phyloP scores from a whole-genome alignment of 2,329 filamentous ascomycete species.

The Seiridium unicorne region DNA sequence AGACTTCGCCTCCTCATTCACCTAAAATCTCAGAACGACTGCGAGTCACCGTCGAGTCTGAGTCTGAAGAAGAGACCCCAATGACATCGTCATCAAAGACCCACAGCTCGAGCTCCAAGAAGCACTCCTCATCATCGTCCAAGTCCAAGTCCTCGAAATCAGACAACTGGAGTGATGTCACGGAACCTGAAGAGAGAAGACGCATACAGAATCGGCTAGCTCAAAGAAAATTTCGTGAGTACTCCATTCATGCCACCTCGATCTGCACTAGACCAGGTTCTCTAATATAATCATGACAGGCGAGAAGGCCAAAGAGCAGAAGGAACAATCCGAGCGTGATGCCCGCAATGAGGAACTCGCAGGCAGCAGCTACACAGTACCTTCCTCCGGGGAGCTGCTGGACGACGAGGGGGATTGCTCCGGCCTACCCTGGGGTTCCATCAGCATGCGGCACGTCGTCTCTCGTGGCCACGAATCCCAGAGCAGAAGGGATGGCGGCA shows the following conservation, averaged over 20 bases:
- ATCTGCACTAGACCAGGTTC: not conserved
- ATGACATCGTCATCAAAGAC: slow-evolving; percentile 34
- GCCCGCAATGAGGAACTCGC: slow-evolving; percentile 63
- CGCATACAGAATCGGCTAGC: slow-evolving; percentile 76
- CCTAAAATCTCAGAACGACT: slow-evolving; percentile 8
- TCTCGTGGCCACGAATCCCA: slow-evolving; percentile 45
- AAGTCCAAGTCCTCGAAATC: slow-evolving; percentile 35
- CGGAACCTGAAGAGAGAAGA: slow-evolving; percentile 68
- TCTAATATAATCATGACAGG: slow-evolving; percentile 41
- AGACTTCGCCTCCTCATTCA: slow-evolving; percentile 12
- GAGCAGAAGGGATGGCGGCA: not conserved
- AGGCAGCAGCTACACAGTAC: slow-evolving; percentile 61
- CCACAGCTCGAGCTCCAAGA: slow-evolving; percentile 25
- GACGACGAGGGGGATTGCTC: slow-evolving; percentile 52
- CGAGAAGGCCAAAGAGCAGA: slow-evolving; percentile 67
- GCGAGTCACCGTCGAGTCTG: not conserved
- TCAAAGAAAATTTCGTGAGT: slow-evolving; percentile 73
- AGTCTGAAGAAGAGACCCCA: slow-evolving; percentile 12
- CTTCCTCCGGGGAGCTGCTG: slow-evolving; percentile 54
- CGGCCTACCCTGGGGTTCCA: slow-evolving; percentile 70
- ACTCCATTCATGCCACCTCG: not conserved
- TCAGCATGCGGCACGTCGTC: slow-evolving; percentile 58
- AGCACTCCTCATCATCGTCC: slow-evolving; percentile 33
- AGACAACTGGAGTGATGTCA: slow-evolving; percentile 69
- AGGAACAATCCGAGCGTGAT: slow-evolving; percentile 64